Evolutionary conservation across 2,329 filamentous ascomycete species (phyloP).

Genomic region (Aspergillus vadensis): DNA sequence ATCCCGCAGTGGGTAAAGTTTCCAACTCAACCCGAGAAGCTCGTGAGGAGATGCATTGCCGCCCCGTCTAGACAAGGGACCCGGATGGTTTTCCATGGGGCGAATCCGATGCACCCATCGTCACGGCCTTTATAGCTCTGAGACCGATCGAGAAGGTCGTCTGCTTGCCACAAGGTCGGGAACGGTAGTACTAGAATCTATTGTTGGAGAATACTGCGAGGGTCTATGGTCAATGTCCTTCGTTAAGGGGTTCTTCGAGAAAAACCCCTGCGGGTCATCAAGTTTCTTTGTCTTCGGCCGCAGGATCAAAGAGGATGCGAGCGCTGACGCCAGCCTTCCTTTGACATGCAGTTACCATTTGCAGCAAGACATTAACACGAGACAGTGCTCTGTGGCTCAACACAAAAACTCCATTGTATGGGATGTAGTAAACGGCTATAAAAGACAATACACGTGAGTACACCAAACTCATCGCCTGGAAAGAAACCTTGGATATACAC

Average conservation of each 20-base stretch:
- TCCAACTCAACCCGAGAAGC: no score
- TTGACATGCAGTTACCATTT: neutral
- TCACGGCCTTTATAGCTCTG: neutral
- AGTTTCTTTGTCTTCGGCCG: neutral
- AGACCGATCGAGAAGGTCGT: neutral
- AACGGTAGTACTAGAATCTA: neutral
- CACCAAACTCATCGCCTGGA: constrained; percentile 41
- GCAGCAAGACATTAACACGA: neutral
- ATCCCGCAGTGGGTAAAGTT: neutral
- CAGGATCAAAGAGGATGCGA: neutral
- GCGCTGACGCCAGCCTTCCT: neutral
- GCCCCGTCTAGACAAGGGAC: neutral
- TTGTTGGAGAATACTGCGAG: neutral
- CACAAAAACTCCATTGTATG: constrained; percentile 33
- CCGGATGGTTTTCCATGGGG: neutral
- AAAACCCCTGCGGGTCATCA: neutral
- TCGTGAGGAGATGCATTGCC: no score
- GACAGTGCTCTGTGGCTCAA: constrained; percentile 16
- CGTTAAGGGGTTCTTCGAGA: neutral
- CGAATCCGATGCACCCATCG: neutral
- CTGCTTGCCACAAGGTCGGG: neutral
- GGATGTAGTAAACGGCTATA: constrained; percentile 30
- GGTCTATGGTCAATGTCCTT: neutral
- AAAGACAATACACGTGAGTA: constrained; percentile 33
- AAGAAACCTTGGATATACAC: constrained; percentile 44